These are phyloP conservation scores for Leucoagaricus sp. DNA, from an alignment of 1,284 basidiomycete genomes.

Conservation along the genomic window DNA sequence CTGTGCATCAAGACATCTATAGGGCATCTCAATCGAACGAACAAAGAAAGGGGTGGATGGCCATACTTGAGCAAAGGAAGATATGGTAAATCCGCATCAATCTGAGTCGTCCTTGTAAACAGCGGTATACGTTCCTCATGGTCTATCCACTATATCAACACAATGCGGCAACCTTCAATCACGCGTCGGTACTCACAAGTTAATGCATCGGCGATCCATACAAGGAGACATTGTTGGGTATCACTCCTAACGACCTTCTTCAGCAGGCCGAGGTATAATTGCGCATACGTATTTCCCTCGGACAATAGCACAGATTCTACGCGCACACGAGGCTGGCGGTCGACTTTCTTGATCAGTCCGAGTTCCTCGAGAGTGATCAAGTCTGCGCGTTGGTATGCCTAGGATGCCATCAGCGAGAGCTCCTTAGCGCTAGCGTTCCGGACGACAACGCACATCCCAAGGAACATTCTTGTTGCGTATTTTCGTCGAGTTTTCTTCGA, in stretches of 20 bases:
- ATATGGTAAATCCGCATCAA: constrained; percentile 83
- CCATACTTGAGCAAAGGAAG: constrained; percentile 77
- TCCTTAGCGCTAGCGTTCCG: no score
- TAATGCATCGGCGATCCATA: constrained; percentile 90
- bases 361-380: constrained; percentile 90
- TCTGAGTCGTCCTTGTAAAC: constrained; percentile 61
- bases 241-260: constrained; percentile 93
- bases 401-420: neutral
- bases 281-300: constrained; percentile 82
- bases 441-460: constrained; percentile 76
- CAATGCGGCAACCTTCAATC: neutral
- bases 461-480: constrained; percentile 90
- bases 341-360: constrained; percentile 87
- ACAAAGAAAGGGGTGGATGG: neutral
- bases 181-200: constrained; percentile 49
- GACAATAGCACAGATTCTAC: constrained; percentile 75
- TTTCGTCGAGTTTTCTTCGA: constrained; percentile 86
- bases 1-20: constrained; percentile 78
- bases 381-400: constrained; percentile 95
- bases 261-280: constrained; percentile 89
- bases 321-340: constrained; percentile 76
- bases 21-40: constrained; percentile 7
- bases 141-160: constrained; percentile 41
- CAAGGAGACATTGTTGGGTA: constrained; percentile 92
- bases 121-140: constrained; percentile 79